Evolutionary conservation across 257 asterid genomes (phyloP), one percentile per base, ranked within the genome.

Genomic region (Handroanthus guayacan): DNA sequence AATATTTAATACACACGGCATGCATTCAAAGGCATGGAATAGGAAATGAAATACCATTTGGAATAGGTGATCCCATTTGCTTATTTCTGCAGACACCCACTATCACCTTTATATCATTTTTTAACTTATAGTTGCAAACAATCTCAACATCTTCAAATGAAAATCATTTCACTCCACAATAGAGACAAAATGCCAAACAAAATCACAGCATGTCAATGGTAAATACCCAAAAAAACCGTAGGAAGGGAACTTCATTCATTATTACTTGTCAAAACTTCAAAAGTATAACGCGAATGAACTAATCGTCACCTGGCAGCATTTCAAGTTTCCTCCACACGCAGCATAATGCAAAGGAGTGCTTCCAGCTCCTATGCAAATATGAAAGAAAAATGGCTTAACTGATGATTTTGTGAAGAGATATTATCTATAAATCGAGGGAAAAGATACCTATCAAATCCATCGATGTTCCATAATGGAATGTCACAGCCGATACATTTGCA

Each of bases 341-440:
- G 61, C 61, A 54, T 54, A 54, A 54, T 54, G 61, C 25, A 54
- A n/a, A 54, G 61, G 61, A 16, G 61, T 54, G 61, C 61, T 54
- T 31, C 61, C 61, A n/a, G 61, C 61, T n/a, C 61, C 61, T 54
- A 54, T 7, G n/a, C 6, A 16, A 54, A 5, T 52, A 16, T 16
- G 61, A 54, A 54, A 3, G 18, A 13, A 8, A 13, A 12, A 13
- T 1, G 6, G 2, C 5, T 52, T 5, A 54, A 16, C 5, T 16
- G 31, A 54, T 54, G 45, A 8, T 41, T 41, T 41, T 1, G 10
- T 2, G 5, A n/a, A 54, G 10, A 54, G 34, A 1, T 16, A 54
- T 54, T 16, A 5, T 13, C 14, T n/a, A 54, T 4, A 54, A 25
- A 54, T n/a, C 9, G 17, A 54, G 61, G 18, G n/a, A 25, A 25